Percentiles rank a stretch among this genome's conserved stretches.
These are phyloP conservation scores for Funneliformis geosporum DNA, from an alignment of 192 early-diverging fungal species.

Conservation along the genomic window DNA sequence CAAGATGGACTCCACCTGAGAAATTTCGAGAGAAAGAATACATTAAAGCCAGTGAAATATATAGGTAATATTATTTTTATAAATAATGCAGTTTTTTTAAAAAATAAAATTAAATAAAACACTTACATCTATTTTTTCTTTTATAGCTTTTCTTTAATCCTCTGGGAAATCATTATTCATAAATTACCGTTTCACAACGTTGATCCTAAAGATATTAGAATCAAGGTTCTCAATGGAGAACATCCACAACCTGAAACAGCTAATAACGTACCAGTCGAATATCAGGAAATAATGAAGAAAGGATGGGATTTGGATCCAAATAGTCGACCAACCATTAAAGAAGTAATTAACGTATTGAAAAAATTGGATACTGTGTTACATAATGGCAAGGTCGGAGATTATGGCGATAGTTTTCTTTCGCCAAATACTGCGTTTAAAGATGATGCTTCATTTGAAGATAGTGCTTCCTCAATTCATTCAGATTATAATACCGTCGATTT, in stretches of 20 bases:
- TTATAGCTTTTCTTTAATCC: no score
- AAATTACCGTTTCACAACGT: not conserved
- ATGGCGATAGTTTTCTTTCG: not conserved
- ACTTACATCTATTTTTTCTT: not conserved
- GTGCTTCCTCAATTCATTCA: not conserved
- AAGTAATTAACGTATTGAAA: constrained; percentile 5
- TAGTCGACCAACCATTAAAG: constrained; percentile 34
- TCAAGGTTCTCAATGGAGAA: not conserved
- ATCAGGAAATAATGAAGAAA: constrained; percentile 36
- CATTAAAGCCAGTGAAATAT: not conserved
- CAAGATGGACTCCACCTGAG: not conserved
- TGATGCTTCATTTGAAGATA: no score
- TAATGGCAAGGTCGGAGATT: not conserved
- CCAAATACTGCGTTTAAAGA: not conserved
- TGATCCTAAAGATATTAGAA: not conserved
- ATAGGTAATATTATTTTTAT: not conserved
- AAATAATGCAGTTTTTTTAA: no score
- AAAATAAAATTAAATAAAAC: no score
- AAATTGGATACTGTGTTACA: not conserved
- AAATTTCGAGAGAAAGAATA: not conserved
- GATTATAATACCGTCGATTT: not conserved
- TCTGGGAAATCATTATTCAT: not conserved
- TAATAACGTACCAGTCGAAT: constrained; percentile 36
- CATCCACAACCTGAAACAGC: not conserved
- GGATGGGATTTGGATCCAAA: constrained; percentile 41